Evolutionary conservation across 1,284 basidiomycete species (phyloP).

Genomic region (Sporisorium iseilematis-ciliati): DNA sequence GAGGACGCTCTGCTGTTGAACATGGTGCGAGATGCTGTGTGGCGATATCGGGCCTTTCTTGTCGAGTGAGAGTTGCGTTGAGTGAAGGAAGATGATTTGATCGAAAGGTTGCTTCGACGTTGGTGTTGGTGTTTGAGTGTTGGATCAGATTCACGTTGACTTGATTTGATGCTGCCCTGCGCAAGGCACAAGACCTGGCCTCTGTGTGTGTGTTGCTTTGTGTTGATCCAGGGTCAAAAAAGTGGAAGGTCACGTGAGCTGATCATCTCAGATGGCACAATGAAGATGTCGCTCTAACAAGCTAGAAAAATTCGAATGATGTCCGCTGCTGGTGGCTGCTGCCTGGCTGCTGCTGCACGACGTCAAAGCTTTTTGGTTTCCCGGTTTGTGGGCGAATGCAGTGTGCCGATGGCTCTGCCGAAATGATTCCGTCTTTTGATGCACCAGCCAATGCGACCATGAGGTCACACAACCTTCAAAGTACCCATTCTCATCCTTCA

Average conservation of each 20-base stretch:
- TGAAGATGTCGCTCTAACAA: not conserved
- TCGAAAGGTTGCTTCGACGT: not conserved
- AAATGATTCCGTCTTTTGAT: no score
- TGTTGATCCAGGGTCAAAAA: constrained; percentile 1
- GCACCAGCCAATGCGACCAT: no score
- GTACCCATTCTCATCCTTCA: no score
- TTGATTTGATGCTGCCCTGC: no score
- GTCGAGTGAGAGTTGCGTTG: not conserved
- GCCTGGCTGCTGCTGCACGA: not conserved
- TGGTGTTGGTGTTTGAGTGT: not conserved
- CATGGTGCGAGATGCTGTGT: constrained; percentile 18
- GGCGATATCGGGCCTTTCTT: not conserved
- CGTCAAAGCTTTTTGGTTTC: no score
- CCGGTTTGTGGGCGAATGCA: not conserved
- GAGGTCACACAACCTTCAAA: no score
- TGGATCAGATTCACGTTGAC: no score
- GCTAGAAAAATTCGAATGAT: not conserved
- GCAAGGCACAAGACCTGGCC: not conserved
- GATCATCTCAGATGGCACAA: no score
- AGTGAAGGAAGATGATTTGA: not conserved
- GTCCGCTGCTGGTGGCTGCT: not conserved
- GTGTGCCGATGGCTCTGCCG: no score
- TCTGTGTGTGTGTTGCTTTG: constrained; percentile 7
- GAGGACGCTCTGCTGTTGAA: constrained; percentile 52
- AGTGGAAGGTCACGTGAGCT: constrained; percentile 1